A percentile compares a stretch with the other conserved stretches of the same genome.
Conservation (phyloP, 495 filamentous ascomycete species). For the Penicillium nucicola region DNA sequence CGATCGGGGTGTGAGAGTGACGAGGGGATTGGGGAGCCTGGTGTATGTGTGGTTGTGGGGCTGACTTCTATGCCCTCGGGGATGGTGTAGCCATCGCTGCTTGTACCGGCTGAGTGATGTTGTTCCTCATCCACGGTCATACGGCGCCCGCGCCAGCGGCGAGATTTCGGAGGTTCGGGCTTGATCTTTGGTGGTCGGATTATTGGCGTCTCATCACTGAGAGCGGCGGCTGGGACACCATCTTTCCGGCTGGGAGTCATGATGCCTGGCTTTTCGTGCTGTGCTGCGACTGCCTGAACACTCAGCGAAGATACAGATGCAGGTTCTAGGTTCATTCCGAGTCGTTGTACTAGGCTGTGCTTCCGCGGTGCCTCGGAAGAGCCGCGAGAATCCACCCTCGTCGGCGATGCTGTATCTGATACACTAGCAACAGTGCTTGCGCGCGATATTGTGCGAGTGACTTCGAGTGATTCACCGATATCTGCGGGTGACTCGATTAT, state of each 20-base stretch:
- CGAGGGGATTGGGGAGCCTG: constrained; percentile 7
- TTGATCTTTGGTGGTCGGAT: constrained; percentile 35
- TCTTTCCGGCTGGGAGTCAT: constrained; percentile 71
- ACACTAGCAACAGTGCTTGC: constrained; percentile 40
- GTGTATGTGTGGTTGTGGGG: constrained; percentile 18
- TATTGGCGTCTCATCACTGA: constrained; percentile 15
- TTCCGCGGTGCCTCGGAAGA: constrained; percentile 26
- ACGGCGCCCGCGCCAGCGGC: constrained; percentile 41
- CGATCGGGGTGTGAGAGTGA: constrained; percentile 12
- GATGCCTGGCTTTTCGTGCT: constrained; percentile 81
- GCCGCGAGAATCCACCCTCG: constrained; percentile 23
- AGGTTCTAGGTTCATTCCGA: constrained; percentile 47
- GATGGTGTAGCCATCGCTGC: constrained; percentile 28
- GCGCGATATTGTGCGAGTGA: constrained; percentile 35
- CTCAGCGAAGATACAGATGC: constrained; percentile 55
- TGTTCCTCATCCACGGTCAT: constrained; percentile 23
- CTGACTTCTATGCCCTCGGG: constrained; percentile 27
- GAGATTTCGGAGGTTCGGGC: constrained; percentile 42
- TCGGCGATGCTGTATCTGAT: constrained; percentile 27
- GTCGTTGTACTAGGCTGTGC: constrained; percentile 25
- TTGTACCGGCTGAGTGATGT: constrained; percentile 20
- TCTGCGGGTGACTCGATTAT: constrained; percentile 24
- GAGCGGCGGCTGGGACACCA: constrained; percentile 7
- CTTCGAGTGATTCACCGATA: constrained; percentile 25
- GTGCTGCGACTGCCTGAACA: constrained; percentile 72